Evolutionary conservation across 352 stramenopile genomes (phyloP), one percentile per base, ranked within the genome.

Genomic region (Phytophthora lateralis): DNA sequence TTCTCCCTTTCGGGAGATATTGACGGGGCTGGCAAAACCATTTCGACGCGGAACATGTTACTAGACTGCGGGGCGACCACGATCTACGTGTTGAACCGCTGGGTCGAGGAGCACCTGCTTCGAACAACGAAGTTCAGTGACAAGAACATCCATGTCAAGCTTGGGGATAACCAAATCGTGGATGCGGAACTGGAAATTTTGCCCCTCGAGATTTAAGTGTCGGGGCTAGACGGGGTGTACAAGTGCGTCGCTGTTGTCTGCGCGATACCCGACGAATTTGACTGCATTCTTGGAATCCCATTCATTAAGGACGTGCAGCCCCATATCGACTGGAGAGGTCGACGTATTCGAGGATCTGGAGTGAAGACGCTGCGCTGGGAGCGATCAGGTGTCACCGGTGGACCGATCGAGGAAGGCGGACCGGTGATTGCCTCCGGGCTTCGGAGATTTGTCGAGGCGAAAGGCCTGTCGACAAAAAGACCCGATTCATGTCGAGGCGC

Each of bases 251-350:
- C 47, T 14, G 32, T 55, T 0, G 32, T 57, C 7, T 57, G 42
- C 7, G 26, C 37, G 0, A 57, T 57, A 30, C 50, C 53, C 10
- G 21, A 47, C 8, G 7, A 47, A 21, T 60, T 49, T 29, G 55
- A 55, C 14, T 55, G 35, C 38, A 63, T 63, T 26, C 18, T 63
- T 6, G 55, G 55, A 11, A 45, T 63, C 24, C 46, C 55, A 12
- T 63, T 50, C 18, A 56, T 63, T 26, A 45, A 63, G 35, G 46
- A 63, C 15, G 35, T 52, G 38, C 56, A 63, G 30, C 37, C 38
- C 0, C 8, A 34, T 9, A 57, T 57, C 14, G 46, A 63, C 39
- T 53, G 56, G 46, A 48, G 18, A 30, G 29, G 29, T 57, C 27
- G 56, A 32, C 3, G 26, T 10, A 56, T 63, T 15, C 21, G 56